A percentile compares a stretch with the other conserved stretches of the same genome.
Evolutionary conservation across 495 filamentous ascomycete genomes (phyloP).

Genomic region (Talaromyces thailandensis): DNA sequence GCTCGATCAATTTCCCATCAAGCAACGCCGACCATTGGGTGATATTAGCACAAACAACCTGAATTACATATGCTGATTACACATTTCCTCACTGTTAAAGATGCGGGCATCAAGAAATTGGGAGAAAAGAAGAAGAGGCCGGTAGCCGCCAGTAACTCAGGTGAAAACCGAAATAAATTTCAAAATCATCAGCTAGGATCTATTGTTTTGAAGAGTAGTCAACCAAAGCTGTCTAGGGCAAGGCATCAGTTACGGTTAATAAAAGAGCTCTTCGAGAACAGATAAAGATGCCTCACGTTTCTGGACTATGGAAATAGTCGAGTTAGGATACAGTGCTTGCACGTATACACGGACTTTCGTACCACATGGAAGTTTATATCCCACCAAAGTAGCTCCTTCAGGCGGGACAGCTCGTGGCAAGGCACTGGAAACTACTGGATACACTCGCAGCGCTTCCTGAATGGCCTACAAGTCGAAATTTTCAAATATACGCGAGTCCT

Average conservation of each 20-base stretch:
- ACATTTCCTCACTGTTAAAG: slow-evolving; percentile 30
- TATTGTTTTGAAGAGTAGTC: too few relatives aligned
- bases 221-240: too few relatives aligned
- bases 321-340: slow-evolving; percentile 35
- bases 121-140: slow-evolving; percentile 26
- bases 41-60: slow-evolving; percentile 30
- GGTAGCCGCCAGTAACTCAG: slow-evolving; percentile 24
- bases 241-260: too few relatives aligned
- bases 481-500: slow-evolving; percentile 9
- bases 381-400: slow-evolving; percentile 18
- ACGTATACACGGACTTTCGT: slow-evolving; percentile 28
- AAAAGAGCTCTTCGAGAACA: too few relatives aligned
- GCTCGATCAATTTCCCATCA: slow-evolving; percentile 27
- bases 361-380: slow-evolving; percentile 20
- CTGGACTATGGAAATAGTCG: slow-evolving; percentile 17
- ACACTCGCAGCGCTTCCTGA: slow-evolving; percentile 46
- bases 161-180: slow-evolving; percentile 33
- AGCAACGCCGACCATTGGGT: slow-evolving; percentile 34
- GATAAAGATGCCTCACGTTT: slow-evolving; percentile 12
- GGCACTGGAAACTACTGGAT: slow-evolving; percentile 38
- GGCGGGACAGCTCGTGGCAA: slow-evolving; percentile 28
- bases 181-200: neutral
- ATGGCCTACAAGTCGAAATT: slow-evolving; percentile 40
- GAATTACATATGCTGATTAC: slow-evolving; percentile 31
- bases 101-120: slow-evolving; percentile 17